Evolutionary conservation across 495 filamentous ascomycete species (phyloP), one percentile per base, ranked within the genome.

Genomic region (Penicillium waksmanii): DNA sequence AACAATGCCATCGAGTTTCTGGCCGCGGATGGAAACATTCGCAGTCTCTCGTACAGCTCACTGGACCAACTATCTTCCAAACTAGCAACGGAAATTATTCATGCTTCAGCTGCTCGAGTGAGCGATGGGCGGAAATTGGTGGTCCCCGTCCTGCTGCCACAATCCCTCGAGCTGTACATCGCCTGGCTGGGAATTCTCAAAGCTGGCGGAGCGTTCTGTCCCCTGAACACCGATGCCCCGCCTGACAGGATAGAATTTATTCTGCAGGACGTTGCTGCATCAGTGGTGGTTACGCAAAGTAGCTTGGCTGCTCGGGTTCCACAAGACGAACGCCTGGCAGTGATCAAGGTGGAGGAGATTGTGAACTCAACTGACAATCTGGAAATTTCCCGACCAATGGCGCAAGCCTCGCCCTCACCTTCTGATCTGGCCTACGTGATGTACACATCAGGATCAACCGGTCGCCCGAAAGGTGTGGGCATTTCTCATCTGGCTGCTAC

Each of bases 391-490:
- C 54, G 36, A 15, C 64, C 62, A 33, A 21, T 56, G 11, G 56
- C 52, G 34, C 5, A 52, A 2, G 54, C 51, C 23, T 19, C 52
- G 1, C 49, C 65, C 18, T 19, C 52, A 2, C 47, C 65, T 21
- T 64, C 62, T 2, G 80, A 90, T 62, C 65, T 91, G 7, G 93
- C 92, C 17, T 97, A 96, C 72, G 83, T 97, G 44, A 90, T 96
- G 84, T 97, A 96, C 65, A 97, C 93, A 1, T 92, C 88, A 13
- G 93, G 93, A 12, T 92, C 90, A 6, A 96, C 92, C 0, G 93
- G 93, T n/a, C 83, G 82, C 4, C 93, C 93, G 2, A 97, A 97
- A 75, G 93, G 93, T 0, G 93, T 96, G 2, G 78, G 79, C 0
- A 75, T 96, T 34, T 89, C 90, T 25, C 93, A 97, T 75, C 71